Percentiles rank a stretch among this genome's conserved stretches.
These are phyloP conservation scores for Podaxis pistillaris DNA, from an alignment of 768 basidiomycete genomes.

Conservation along the genomic window DNA sequence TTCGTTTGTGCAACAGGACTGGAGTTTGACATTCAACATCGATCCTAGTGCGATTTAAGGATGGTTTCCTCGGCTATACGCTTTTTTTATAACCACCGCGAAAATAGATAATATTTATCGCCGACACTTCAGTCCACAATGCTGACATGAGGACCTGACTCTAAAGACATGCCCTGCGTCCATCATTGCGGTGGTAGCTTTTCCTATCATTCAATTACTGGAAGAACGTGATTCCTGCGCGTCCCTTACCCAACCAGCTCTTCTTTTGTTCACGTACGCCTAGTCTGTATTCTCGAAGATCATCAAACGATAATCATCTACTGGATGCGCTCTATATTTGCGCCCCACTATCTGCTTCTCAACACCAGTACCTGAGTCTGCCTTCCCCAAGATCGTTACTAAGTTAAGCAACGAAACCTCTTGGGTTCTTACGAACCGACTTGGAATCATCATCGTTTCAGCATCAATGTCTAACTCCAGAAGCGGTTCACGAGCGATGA, in stretches of 20 bases:
- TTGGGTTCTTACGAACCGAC: background rate
- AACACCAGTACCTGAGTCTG: background rate
- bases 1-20: too few species aligned
- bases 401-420: background rate
- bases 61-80: too few species aligned
- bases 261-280: background rate
- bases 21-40: too few species aligned
- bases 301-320: background rate
- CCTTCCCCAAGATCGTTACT: background rate
- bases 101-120: too few species aligned
- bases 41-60: too few species aligned
- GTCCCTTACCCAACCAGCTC: background rate
- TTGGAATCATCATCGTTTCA: background rate
- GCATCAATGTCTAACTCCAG: background rate
- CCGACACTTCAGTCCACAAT: too few species aligned
- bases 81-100: too few species aligned
- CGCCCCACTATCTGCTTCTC: background rate
- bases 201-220: background rate
- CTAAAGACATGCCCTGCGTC: background rate
- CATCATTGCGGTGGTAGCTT: background rate
- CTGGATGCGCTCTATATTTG: background rate
- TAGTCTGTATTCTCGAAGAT: background rate
- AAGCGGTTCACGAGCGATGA: background rate
- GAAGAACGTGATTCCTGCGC: background rate
- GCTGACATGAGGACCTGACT: too few species aligned